Evolutionary conservation across 2,329 filamentous ascomycete genomes (phyloP).

Genomic region (Paecilomyces niveus): DNA sequence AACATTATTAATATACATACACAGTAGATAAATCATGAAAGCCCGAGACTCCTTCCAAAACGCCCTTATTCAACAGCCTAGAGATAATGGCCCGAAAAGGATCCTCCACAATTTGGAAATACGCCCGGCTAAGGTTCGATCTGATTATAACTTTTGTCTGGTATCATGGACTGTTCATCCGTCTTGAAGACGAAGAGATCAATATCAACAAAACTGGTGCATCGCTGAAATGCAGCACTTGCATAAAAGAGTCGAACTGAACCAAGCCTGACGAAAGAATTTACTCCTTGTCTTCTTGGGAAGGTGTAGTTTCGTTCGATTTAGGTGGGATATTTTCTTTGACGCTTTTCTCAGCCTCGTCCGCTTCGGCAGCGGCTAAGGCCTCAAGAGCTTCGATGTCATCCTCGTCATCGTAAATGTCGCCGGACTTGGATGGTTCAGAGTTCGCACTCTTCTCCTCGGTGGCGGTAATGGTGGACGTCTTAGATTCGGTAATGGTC

Average conservation of each 20-base stretch:
- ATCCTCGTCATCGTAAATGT: conserved; percentile 28
- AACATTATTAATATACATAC: not conserved
- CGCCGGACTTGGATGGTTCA: conserved; percentile 11
- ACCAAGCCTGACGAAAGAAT: not conserved
- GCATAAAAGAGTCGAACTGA: not conserved
- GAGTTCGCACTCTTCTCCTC: conserved; percentile 2
- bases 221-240: not conserved
- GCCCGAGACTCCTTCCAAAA: not conserved
- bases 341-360: not conserved
- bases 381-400: conserved; percentile 35
- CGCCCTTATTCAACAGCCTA: not conserved
- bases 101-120: no score
- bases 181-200: not conserved
- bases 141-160: no score
- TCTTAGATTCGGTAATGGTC: conserved; percentile 4
- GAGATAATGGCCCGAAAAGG: not conserved
- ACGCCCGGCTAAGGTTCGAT: no score
- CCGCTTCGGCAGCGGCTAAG: conserved; percentile 23
- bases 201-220: not conserved
- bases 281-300: not conserved
- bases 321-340: not conserved
- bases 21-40: not conserved
- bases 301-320: not conserved
- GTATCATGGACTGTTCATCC: no score
- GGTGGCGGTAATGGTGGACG: not conserved